phyloP scores from a whole-genome alignment of 2,329 filamentous ascomycete genomes.

The Alternaria arborescens region DNA sequence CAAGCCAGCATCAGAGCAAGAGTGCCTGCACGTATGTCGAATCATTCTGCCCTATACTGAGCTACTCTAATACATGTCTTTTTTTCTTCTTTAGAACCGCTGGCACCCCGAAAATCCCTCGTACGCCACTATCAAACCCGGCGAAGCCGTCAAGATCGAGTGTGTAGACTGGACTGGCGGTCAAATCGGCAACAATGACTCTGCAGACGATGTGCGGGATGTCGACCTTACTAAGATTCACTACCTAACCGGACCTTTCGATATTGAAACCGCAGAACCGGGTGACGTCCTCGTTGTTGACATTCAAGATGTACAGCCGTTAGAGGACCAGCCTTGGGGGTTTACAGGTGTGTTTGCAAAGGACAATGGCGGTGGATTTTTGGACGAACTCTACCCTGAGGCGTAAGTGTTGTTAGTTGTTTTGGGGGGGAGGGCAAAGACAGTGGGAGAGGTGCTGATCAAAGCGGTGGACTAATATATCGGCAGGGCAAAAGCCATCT shows the following conservation, averaged over 20 bases:
- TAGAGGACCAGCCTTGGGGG: constrained; percentile 86
- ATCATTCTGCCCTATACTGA: constrained; percentile 4
- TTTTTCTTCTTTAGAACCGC: constrained; percentile 68
- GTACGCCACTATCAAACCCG: constrained; percentile 76
- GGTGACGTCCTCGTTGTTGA: constrained; percentile 87
- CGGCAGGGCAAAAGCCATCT: constrained; percentile 73
- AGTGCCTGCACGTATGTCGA: constrained; percentile 71
- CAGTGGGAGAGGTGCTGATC: background rate
- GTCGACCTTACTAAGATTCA: constrained; percentile 86
- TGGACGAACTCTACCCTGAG: constrained; percentile 86
- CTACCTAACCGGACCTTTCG: constrained; percentile 89
- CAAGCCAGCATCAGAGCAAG: constrained; percentile 74
- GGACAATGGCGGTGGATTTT: constrained; percentile 85
- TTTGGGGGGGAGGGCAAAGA: background rate
- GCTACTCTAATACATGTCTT: background rate
- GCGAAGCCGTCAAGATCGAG: constrained; percentile 92
- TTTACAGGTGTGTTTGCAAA: constrained; percentile 85
- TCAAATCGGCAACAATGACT: constrained; percentile 88
- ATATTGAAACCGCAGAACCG: constrained; percentile 82
- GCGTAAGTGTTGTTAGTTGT: constrained; percentile 62
- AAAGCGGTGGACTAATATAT: background rate
- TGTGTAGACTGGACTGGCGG: constrained; percentile 80
- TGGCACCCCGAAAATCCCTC: constrained; percentile 92
- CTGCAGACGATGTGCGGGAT: constrained; percentile 84
- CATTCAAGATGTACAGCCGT: constrained; percentile 91